Percentiles rank a stretch among this genome's conserved stretches.
Conservation (phyloP, 306 rosid species). For the Malus domestica region ASM211411v1 NC_041795.1:24572001-24572500, state of each 20-base stretch:
- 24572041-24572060: background rate
- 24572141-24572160: background rate
- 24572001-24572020: background rate
- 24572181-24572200: background rate
- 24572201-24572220: background rate
- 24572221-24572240: background rate
- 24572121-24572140: background rate
- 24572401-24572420: background rate
- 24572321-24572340: background rate
- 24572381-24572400: background rate
- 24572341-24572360: background rate
- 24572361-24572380: background rate
- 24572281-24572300: background rate
- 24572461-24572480: background rate
- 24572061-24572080: background rate
- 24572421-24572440: background rate
- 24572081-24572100: background rate
- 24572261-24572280: background rate
- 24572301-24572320: background rate
- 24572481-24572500: conserved; percentile 12
- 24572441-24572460: background rate
- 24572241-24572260: background rate
- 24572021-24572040: background rate
- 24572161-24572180: background rate
- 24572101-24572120: background rate